phyloP scores from a whole-genome alignment of 2,329 filamentous ascomycete species.

The Diaporthe citri region DNA sequence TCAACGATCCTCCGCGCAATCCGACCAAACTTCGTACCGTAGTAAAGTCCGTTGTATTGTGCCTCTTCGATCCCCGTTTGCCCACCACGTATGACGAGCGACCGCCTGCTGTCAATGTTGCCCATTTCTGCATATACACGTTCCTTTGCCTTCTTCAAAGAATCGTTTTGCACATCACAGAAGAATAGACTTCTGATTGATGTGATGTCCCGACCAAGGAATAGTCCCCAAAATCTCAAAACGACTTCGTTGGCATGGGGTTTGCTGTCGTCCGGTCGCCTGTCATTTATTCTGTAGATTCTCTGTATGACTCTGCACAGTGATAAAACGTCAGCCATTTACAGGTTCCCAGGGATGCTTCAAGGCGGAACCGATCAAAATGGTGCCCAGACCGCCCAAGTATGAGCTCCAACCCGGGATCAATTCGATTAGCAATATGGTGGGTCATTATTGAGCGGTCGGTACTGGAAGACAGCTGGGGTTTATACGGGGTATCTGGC shows the following conservation, averaged over 20 bases:
- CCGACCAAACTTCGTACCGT: neutral
- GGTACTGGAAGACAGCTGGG: too few species aligned
- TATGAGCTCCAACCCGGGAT: too few species aligned
- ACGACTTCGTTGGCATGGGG: neutral
- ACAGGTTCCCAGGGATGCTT: neutral
- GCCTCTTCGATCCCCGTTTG: neutral
- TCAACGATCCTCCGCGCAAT: neutral
- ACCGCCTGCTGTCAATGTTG: too few species aligned
- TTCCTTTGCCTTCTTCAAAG: neutral
- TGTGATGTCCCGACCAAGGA: neutral
- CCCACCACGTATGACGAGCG: neutral
- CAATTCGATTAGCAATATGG: too few species aligned
- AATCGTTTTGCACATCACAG: neutral
- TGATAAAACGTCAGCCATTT: neutral
- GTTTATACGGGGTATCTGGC: too few species aligned
- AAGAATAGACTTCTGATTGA: neutral
- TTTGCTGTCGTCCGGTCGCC: neutral
- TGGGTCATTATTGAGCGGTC: too few species aligned
- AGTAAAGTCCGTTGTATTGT: neutral
- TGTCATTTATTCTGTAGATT: neutral
- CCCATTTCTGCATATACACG: neutral
- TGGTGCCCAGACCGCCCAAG: too few species aligned
- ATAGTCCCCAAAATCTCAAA: neutral
- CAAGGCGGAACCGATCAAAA: too few species aligned
- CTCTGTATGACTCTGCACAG: neutral